These are phyloP conservation scores for Pseudonitzschia pungens DNA, from an alignment of 108 stramenopile species.

Conservation along the genomic window DNA sequence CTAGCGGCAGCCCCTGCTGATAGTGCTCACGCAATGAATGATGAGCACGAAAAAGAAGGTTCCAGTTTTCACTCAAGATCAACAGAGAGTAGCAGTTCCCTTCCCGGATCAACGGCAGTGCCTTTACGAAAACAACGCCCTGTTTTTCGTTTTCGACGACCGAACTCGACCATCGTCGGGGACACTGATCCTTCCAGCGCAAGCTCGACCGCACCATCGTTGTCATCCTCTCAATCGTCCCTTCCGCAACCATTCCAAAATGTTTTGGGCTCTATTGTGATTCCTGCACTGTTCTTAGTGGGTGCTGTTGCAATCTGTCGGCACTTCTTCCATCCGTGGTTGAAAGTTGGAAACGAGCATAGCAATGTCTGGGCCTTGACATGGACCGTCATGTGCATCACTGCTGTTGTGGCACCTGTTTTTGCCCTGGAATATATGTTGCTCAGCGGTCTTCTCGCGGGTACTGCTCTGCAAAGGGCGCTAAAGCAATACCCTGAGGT, in stretches of 20 bases:
- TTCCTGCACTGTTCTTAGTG: background rate
- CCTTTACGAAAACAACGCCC: background rate
- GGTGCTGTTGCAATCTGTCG: constrained; percentile 7
- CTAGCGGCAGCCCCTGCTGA: background rate
- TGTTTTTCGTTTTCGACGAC: background rate
- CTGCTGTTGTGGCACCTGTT: background rate
- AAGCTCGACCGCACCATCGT: background rate
- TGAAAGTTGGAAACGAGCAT: constrained; percentile 1
- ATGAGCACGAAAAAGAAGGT: background rate
- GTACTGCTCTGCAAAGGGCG: background rate
- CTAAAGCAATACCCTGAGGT: background rate
- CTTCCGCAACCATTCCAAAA: background rate
- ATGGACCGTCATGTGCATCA: constrained; percentile 9
- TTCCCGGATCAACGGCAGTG: background rate
- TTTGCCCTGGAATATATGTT: constrained; percentile 5
- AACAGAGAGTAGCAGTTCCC: background rate
- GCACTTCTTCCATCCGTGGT: background rate
- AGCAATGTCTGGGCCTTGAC: constrained; percentile 6
- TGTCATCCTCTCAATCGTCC: background rate
- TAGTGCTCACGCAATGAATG: background rate
- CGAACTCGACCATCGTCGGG: background rate
- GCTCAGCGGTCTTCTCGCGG: background rate
- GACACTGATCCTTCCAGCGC: background rate
- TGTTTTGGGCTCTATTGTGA: background rate
- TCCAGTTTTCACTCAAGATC: background rate